These are phyloP conservation scores for Pichia rugopelliculosa DNA, from an alignment of 805 yeast genomes.

Conservation along the genomic window DNA sequence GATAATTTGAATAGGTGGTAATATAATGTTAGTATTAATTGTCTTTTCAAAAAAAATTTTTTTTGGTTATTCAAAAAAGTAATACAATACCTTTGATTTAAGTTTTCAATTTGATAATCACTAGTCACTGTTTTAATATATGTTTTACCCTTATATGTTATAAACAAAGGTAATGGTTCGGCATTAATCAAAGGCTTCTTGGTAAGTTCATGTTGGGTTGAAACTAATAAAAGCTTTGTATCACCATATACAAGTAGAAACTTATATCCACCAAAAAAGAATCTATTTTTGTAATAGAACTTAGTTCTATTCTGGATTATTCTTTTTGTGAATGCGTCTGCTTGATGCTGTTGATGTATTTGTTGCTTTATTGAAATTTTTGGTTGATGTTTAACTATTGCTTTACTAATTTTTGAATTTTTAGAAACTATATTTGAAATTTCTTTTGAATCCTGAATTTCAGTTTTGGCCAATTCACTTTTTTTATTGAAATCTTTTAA, in stretches of 20 bases:
- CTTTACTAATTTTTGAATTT: not conserved
- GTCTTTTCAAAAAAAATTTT: not conserved
- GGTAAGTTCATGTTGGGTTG: conserved; percentile 15
- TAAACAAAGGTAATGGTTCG: conserved; percentile 15
- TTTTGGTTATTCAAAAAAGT: not conserved
- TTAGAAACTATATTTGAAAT: not conserved
- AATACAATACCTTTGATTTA: conserved; percentile 1
- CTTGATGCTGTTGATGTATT: not conserved
- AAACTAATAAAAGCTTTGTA: conserved; percentile 34
- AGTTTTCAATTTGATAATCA: conserved; percentile 15
- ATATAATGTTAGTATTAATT: not conserved
- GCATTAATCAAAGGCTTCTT: conserved; percentile 12
- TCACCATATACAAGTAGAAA: conserved; percentile 39
- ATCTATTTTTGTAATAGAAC: conserved; percentile 40
- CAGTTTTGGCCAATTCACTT: conserved; percentile 13
- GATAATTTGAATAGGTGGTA: not conserved
- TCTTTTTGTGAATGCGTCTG: not conserved
- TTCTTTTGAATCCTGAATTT: conserved; percentile 12
- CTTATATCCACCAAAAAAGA: conserved; percentile 33
- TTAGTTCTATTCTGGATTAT: conserved; percentile 28
- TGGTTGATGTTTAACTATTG: not conserved
- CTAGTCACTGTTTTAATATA: conserved; percentile 21
- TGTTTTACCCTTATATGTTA: conserved; percentile 12
- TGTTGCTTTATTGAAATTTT: not conserved
- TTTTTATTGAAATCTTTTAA: conserved; percentile 12